Base-by-base conservation (phyloP, 2,329 filamentous ascomycete genomes). In the Rhexocercosporidium sp. region DNA sequence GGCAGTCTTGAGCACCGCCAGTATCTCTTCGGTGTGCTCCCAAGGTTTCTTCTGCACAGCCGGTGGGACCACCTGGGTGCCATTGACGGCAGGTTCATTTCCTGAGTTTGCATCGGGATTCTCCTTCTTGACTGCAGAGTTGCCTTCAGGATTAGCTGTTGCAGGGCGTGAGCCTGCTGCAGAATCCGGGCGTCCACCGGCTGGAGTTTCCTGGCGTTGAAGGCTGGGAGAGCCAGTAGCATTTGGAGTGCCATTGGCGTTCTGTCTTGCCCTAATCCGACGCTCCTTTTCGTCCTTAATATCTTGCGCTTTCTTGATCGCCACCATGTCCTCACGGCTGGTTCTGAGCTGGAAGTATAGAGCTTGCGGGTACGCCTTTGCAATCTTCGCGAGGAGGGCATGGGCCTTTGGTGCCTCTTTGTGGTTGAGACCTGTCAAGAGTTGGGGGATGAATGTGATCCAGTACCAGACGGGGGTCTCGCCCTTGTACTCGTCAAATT, bases 391-490 rank as follows among this genome's bases (percentile, higher is more conserved):
- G 20, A 99, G 85, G 59, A 99, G 93, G 60, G 88, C 88, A 77
- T 96, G 92, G 53, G 95, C 92, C 57, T 96, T 91, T 4, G 90
- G 89, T 14, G 94, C 95, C 79, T 99, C 96, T 74, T 95, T 94
- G 76, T 97, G 91, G 1, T 92, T 93, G 60, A 99, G 85, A 62
- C 95, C 96, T 51, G 93, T 95, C 37, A 99, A 87, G 49, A 99
- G 86, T 79, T 99, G 96, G 20, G 96, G 96, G 70, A 99, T 98
- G 78, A 97, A 99, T 0, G 95, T 98, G 73, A 98, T 97, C 96
- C 96, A 99, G 81, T 98, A 99, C 96, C 96, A 99, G 14, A 97
- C 93, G 0, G 94, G 94, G 1, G 94, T 97, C 74, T 99, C 96
- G 61, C 96, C 96, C 83, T 98, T 97, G 82, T 96, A 99, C 73